Base-by-base conservation (phyloP, 441 rosid species). In the Adansonia gregorii region DNA sequence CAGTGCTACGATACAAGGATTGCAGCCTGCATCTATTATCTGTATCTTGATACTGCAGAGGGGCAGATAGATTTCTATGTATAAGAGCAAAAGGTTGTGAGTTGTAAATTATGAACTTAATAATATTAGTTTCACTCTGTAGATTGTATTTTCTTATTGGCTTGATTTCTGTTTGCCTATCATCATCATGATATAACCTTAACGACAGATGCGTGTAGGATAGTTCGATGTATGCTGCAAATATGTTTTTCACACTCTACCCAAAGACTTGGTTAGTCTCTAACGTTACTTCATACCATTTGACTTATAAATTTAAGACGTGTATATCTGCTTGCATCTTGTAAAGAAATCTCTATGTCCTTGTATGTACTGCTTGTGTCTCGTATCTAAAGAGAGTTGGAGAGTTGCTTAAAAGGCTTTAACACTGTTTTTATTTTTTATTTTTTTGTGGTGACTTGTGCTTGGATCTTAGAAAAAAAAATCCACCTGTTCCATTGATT, bases 81-180 rank as follows among this genome's bases (percentile, higher is more conserved):
- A 76, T 49, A 81, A 83, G 75, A 77, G 54, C 77, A 76, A 43
- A 55, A 27, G 52, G 72, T 61, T 59, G 68, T 83, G 54, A 77
- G 81, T 64, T 89, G 90, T 84, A 87, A 85, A 81, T 85, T 70
- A 78, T 84, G 84, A 79, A 69, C 78, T 77, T 82, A 83, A 78
- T 22, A 10, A 12, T 41, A 39, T 81, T 46, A 81, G 80, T 78
- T 84, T 14, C 68, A 72, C 63, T 72, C 22, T 17, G 59, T 79
- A 81, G 82, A 76, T 81, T 81, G 76, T 59, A 74, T 76, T 52
- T 11, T 75, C 31, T 67, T 19, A 27, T 68, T 67, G 66, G 11
- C 4, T 60, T 65, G 52, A 58, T 60, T 52, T 71, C 41, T 61
- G 75, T 75, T 81, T 81, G 64, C 72, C 52, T 65, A 54, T 35